Percentiles rank a stretch among this genome's conserved stretches.
Evolutionary conservation across 768 basidiomycete species (phyloP).

Genomic region (Hericium erinaceus): DNA sequence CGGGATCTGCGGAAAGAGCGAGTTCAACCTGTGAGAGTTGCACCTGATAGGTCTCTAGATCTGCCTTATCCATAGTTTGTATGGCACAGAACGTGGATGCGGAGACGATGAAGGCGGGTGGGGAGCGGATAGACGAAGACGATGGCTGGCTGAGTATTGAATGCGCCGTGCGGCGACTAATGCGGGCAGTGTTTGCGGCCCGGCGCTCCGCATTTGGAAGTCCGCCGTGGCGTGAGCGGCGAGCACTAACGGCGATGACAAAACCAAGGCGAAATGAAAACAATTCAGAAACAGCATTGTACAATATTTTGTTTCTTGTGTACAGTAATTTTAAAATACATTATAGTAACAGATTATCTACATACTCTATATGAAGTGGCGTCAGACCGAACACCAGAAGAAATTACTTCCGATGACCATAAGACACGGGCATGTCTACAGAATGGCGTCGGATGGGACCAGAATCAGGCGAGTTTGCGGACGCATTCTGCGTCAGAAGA

Average conservation of each 20-base stretch:
- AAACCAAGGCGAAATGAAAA: too few species aligned
- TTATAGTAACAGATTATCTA: too few species aligned
- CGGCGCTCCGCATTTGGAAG: not conserved
- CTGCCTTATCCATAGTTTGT: slow-evolving; percentile 45
- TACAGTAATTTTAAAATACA: too few species aligned
- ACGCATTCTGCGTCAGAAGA: not conserved
- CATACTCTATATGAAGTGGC: too few species aligned
- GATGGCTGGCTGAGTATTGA: not conserved
- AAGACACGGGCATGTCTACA: not conserved
- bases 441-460: not conserved
- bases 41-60: slow-evolving; percentile 85
- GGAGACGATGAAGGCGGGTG: not conserved
- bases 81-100: not conserved
- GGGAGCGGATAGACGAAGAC: not conserved
- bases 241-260: too few species aligned
- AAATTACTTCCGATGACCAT: not conserved
- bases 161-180: not conserved
- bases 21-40: slow-evolving; percentile 84
- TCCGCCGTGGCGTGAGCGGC: not conserved
- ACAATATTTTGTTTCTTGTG: too few species aligned
- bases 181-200: not conserved
- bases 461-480: not conserved
- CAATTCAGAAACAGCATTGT: too few species aligned
- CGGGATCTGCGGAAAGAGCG: slow-evolving; percentile 66
- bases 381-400: too few species aligned